These are phyloP conservation scores for Colletotrichum navitas DNA, from an alignment of 2,329 filamentous ascomycete genomes.

Conservation along the genomic window DNA sequence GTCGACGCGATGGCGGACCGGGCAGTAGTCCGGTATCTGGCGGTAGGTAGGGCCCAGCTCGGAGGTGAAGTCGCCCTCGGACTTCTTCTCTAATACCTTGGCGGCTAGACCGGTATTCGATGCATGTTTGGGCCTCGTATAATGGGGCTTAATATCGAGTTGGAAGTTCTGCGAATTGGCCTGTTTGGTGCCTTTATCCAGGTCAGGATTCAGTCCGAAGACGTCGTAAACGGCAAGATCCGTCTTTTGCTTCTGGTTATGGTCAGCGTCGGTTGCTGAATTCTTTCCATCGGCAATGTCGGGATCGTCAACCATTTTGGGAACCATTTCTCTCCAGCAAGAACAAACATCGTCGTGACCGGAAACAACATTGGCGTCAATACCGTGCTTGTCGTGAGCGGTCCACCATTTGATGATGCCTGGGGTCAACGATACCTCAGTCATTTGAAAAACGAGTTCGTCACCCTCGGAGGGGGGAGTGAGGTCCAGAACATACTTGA, in stretches of 20 bases:
- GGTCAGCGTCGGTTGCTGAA: neutral
- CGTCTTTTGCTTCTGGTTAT: neutral
- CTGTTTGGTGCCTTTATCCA: constrained; percentile 11
- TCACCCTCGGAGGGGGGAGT: constrained; percentile 73
- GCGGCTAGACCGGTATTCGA: neutral
- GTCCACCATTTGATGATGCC: constrained; percentile 69
- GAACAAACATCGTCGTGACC: constrained; percentile 58
- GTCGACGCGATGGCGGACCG: constrained; percentile 70
- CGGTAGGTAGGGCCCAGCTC: constrained; percentile 49
- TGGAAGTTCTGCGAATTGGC: constrained; percentile 18
- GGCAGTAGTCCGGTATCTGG: constrained; percentile 70
- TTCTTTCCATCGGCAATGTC: neutral
- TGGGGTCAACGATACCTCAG: constrained; percentile 68
- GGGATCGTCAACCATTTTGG: neutral
- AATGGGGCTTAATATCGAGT: neutral
- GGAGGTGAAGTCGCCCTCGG: constrained; percentile 25
- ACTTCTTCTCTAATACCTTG: constrained; percentile 45
- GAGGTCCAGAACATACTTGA: constrained; percentile 73
- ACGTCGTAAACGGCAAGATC: neutral
- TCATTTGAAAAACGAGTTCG: constrained; percentile 70
- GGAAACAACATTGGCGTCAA: constrained; percentile 49
- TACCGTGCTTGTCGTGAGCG: constrained; percentile 51
- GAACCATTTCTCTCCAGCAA: constrained; percentile 45
- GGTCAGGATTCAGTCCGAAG: neutral
- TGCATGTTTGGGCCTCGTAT: neutral